Base-by-base conservation (phyloP, 208 protist species). In the Strigomonas culicis region DNA sequence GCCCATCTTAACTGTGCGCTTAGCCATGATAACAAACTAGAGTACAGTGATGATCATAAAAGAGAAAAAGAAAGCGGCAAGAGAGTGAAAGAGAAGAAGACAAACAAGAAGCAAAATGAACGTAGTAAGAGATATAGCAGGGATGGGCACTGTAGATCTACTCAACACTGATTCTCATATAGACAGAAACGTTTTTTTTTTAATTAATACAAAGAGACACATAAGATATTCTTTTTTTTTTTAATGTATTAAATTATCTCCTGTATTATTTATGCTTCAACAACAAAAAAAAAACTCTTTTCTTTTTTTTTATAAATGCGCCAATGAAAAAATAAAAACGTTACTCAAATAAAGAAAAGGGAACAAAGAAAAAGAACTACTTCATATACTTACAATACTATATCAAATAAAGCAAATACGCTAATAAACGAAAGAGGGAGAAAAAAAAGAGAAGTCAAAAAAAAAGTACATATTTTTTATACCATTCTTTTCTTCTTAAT, bases 1-100 rank as follows among this genome's bases (percentile, higher is more conserved):
- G 76, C 98, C 98, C 87, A 99, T 98, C 94, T 99, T 99, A 61
- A 98, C 97, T 21, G 98, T 99, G 66, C 97, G 96, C 84, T 99
- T 99, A 55, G 94, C 78, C 98, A 97, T 97, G 34, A 10, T 39
- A 13, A 39, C 10, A 10, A 13, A 4, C 28, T 58, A 32, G 56
- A 24, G 43, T 31, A 71, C 31, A 30, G 11, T 11, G 28, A 58
- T 53, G 24, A 27, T 70, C 32, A 4, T 32, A 21, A 59, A 22
- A 7, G 49, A 56, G 21, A 55, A 36, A 39, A 31, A 61, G 24
- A 63, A 27, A 62, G 51, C 61, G 22, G 63, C 30, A 31, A 50
- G 58, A 41, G 64, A 22, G 46, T 17, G 53, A 24, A 64, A 30
- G 31, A 56, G 28, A 15, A 51, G 59, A 25, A 34, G 24, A 59